Base-by-base conservation (phyloP, 352 stramenopile genomes). In the Phytophthora foliorum region DNA sequence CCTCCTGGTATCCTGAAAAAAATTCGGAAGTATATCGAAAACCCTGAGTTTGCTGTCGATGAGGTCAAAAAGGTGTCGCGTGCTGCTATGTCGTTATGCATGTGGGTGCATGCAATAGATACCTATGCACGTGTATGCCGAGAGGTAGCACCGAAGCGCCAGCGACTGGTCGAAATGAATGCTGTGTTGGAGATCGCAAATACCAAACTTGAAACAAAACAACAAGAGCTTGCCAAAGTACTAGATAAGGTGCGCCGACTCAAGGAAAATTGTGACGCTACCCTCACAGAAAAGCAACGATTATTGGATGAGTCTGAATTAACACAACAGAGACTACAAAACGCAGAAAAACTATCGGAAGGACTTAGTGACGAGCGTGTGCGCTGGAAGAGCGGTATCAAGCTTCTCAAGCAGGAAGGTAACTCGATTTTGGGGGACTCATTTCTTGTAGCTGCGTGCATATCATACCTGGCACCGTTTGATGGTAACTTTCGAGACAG, bases 41-140 rank as follows among this genome's bases (percentile, higher is more conserved):
- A 86, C 48, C 86, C 88, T 1, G 89, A 95, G 19, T 95, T 96
- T 58, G 80, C 84, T 1, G 79, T 95, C 11, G 86, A 95, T 17
- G 87, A 93, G 67, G 86, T 95, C 2, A 92, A 85, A 63, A 94
- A 96, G 54, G 87, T 94, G 6, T 95, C 85, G 6, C 71, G 75
- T 17, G 89, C 90, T 0, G 89, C 89, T 3, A 90, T 90, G 80
- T 92, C 84, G n/a, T 58, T 97, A 25, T 96, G 90, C 27, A 96
- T 95, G 88, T 97, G 88, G 88, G 85, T 95, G 17, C 86, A 94
- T 65, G 90, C 90, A 0, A 73, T 97, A 24, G 80, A 94, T 56
- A 92, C 88, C 10, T 97, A 97, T 31, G 84, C 84, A 13, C 80
- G 82, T 7, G 64, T 94, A 0, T 82, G 81, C 56, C 89, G 91